Evolutionary conservation across 2,329 filamentous ascomycete genomes (phyloP).

Genomic region (Xylariaceae sp.): DNA sequence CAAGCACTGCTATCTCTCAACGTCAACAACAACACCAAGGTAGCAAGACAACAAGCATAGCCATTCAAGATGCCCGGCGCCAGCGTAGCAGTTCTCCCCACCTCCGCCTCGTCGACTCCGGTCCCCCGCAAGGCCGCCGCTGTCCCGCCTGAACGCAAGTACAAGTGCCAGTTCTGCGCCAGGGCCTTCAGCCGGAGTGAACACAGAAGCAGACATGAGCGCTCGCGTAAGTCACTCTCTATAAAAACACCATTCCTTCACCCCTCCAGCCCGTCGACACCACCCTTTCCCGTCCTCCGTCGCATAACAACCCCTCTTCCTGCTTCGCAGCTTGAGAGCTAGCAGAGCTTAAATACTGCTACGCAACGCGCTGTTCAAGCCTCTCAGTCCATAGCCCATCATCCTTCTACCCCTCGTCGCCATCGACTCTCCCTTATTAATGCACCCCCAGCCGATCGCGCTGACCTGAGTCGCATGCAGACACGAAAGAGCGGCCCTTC

Average conservation of each 20-base stretch:
- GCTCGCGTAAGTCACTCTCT: constrained; percentile 76
- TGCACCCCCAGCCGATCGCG: constrained; percentile 1
- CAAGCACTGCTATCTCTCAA: constrained; percentile 10
- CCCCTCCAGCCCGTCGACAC: constrained; percentile 7
- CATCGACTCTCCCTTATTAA: constrained; percentile 9
- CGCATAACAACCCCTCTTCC: constrained; percentile 21
- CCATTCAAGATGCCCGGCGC: constrained; percentile 64
- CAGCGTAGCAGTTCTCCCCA: constrained; percentile 60
- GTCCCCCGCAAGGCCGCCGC: constrained; percentile 70
- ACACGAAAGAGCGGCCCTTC: constrained; percentile 98
- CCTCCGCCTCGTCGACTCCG: constrained; percentile 61
- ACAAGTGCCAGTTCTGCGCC: constrained; percentile 99
- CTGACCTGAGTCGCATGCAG: constrained; percentile 47
- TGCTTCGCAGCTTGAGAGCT: constrained; percentile 10
- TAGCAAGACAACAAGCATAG: constrained; percentile 26
- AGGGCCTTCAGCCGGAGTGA: constrained; percentile 96
- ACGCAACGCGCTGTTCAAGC: too few relatives aligned
- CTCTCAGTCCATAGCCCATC: too few relatives aligned
- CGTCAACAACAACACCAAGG: constrained; percentile 22
- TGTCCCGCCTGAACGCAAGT: constrained; percentile 85
- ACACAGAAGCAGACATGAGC: constrained; percentile 92
- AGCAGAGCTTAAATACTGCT: not conserved
- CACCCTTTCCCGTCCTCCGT: constrained; percentile 13
- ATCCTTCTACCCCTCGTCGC: constrained; percentile 17
- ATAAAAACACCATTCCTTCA: constrained; percentile 9